Evolutionary conservation across 805 yeast species (phyloP), one percentile per base, ranked within the genome.

Genomic region (Ogataea trehalophila): DNA sequence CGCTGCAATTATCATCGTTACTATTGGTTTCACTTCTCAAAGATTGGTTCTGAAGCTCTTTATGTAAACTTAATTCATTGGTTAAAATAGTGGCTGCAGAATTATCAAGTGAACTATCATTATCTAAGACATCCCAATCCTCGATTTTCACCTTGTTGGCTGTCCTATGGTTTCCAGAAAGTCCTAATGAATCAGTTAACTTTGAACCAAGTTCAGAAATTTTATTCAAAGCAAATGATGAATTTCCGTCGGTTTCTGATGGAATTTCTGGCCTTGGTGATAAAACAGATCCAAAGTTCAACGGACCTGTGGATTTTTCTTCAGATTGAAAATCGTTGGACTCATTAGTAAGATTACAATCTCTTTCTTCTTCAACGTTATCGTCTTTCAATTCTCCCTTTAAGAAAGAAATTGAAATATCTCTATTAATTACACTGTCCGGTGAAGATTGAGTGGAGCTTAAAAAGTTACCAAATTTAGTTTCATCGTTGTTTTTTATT

Each of bases 361-460:
- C 39, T 14, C 22, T 22, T 9, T 29, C 33, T 7, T 49, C 42
- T 3, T 31, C 37, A 6, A 16, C 33, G 5, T 36, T 9, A 18
- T 53, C 55, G 9, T 37, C 15, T n/a, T 17, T 22, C 16, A 55
- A 34, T 43, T 58, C 60, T 2, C 60, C 64, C 9, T 42, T 40
- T n/a, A 57, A 22, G 5, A 59, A 48, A 17, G 48, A 45, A 17
- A 51, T 37, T 26, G 55, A 37, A 14, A 41, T 14, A 29, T 53
- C 54, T 20, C 44, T 43, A 11, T 37, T 38, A 16, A 18, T 11
- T 17, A 15, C 29, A 45, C 55, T 53, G 3, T 41, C 16, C 23
- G 59, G 60, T n/a, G 61, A 56, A 37, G 55, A 50, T 13, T 52
- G 52, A 0, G 41, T 34, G 6, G 60, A 54, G 17, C 51, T 49